Evolutionary conservation across 805 yeast species (phyloP), one percentile per base, ranked within the genome.

Genomic region (Candida multigemmis): DNA sequence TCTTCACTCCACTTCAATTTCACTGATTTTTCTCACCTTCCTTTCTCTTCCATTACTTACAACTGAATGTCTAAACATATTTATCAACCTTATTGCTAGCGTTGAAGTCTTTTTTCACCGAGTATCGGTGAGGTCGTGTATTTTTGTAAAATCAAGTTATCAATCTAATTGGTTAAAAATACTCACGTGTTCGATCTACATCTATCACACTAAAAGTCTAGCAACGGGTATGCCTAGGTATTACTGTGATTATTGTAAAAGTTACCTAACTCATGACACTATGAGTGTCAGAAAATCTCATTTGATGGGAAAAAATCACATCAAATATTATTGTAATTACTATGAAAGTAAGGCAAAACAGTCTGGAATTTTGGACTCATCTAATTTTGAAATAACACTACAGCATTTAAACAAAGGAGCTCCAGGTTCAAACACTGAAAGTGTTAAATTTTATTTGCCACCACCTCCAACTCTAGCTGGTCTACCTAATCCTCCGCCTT

Each of bases 181-280:
- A n/a, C n/a, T n/a, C n/a, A n/a, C n/a, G n/a, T n/a, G n/a, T n/a
- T n/a, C n/a, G n/a, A n/a, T n/a, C n/a, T n/a, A n/a, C n/a, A n/a
- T n/a, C n/a, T n/a, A n/a, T n/a, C n/a, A n/a, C n/a, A n/a, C n/a
- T n/a, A n/a, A n/a, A n/a, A n/a, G n/a, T n/a, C n/a, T n/a, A n/a
- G n/a, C n/a, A n/a, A n/a, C n/a, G n/a, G n/a, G n/a, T n/a, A n/a
- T n/a, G n/a, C n/a, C n/a, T n/a, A 69, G 77, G 36, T 81, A 77
- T 49, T 80, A 77, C 54, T 85, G 95, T 52, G 91, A 80, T 40
- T 85, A 84, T 48, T 85, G 95, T 48, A 74, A 74, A 44, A 73
- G 85, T 12, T 78, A 79, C 41, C 57, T 86, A 32, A 85, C 95
- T 2, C 95, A 85, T 48, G 94, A 84, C 51, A 79, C 91, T n/a